Evolutionary conservation across 2,329 filamentous ascomycete genomes (phyloP), one percentile per base, ranked within the genome.

Genomic region (Diaporthe vexans): DNA sequence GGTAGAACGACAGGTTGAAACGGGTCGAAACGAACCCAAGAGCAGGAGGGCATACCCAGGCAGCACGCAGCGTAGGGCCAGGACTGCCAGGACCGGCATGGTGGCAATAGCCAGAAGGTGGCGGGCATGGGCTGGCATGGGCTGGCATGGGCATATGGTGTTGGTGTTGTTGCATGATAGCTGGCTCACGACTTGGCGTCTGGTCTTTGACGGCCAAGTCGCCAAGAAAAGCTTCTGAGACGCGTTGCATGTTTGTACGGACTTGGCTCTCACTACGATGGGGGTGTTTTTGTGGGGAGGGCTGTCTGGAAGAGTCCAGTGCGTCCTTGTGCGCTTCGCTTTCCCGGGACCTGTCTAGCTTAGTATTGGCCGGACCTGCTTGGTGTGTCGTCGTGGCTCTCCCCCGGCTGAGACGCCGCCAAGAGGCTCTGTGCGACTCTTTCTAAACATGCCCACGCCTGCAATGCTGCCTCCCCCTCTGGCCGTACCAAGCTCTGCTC

Each of bases 371-470:
- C 19, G 37, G 48, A 37, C 26, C 1, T 35, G 8, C 37, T 29
- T n/a, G 51, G 11, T 26, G 26, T 48, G 37, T 51, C 19, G 37
- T 48, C 71, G 35, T 70, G 35, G 19, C 46, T 46, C 40, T 35
- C 24, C 48, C 46, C 54, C 35, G 43, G 57, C 52, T 74, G 73
- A 63, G 73, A 74, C 73, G 68, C 51, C 67, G 73, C 73, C 73
- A 74, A 74, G 73, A 74, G 58, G 73, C 69, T 54, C 73, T 46
- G 69, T 72, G 73, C 73, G 51, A 54, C 69, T 59, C n/a, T 72
- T 67, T 26, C 69, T 54, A 74, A 74, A 74, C 72, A 58, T 35
- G 54, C 72, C 67, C 72, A 26, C 26, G 56, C 37, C 43, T 46
- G 29, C 29, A 29, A 29, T 29, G 29, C n/a, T n/a, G n/a, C n/a